phyloP scores from a whole-genome alignment of 345 rosid species.

The Cardamine occulta region DNA sequence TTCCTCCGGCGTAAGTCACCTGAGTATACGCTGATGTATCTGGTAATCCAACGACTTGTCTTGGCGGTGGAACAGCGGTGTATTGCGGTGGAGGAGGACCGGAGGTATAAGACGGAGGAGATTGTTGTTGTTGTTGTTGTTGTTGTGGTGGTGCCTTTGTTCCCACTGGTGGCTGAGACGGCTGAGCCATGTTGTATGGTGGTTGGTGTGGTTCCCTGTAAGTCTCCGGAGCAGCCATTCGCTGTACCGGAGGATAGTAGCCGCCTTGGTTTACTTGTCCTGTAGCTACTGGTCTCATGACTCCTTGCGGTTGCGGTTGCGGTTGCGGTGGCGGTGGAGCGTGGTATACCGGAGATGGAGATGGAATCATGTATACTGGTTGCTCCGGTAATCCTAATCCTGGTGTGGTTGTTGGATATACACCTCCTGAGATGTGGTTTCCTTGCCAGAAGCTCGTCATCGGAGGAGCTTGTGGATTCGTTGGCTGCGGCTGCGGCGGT shows the following conservation, averaged over 20 bases:
- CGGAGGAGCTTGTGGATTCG: constrained; percentile 41
- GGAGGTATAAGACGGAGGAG: constrained; percentile 38
- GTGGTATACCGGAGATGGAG: constrained; percentile 39
- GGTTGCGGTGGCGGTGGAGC: constrained; percentile 35
- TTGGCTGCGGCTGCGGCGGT: constrained; percentile 28
- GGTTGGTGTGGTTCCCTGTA: constrained; percentile 68
- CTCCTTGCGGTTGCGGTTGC: constrained; percentile 40
- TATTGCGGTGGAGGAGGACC: constrained; percentile 41
- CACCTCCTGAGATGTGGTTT: constrained; percentile 54
- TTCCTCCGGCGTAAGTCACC: constrained; percentile 56
- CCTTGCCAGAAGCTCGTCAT: constrained; percentile 66
- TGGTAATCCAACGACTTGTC: constrained; percentile 48
- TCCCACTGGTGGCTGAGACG: constrained; percentile 33
- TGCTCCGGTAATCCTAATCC: constrained; percentile 52
- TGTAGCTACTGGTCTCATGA: constrained; percentile 49
- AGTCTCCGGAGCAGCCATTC: constrained; percentile 58
- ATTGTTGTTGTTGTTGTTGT: constrained; percentile 30
- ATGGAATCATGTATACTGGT: constrained; percentile 38
- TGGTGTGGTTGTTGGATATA: constrained; percentile 47
- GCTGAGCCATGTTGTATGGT: constrained; percentile 58
- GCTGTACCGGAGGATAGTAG: constrained; percentile 60
- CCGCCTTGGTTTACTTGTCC: constrained; percentile 71
- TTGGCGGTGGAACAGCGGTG: constrained; percentile 45
- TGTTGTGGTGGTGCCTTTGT: constrained; percentile 29
- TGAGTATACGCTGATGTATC: constrained; percentile 58